phyloP scores from a whole-genome alignment of 139 green algal genomes.

The Yamagishiella unicocca region DNA sequence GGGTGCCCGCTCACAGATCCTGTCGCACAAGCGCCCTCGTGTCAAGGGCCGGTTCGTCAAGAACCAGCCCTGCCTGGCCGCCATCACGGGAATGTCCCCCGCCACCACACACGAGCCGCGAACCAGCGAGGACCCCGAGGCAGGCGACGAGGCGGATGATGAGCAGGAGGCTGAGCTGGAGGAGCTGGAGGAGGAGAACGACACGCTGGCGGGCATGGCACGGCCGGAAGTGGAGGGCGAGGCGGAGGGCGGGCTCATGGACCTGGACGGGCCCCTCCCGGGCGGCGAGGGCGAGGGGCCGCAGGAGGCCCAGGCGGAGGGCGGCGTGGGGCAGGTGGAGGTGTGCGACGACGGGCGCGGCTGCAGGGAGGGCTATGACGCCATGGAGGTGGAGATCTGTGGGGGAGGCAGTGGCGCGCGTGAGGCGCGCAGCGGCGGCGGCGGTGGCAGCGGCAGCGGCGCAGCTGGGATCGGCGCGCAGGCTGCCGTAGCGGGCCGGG shows the following conservation, averaged over 20 bases:
- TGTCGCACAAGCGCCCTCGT: slow-evolving; percentile 73
- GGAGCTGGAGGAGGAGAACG: slow-evolving; percentile 33
- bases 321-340: background rate
- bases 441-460: background rate
- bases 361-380: background rate
- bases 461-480: background rate
- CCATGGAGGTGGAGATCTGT: slow-evolving; percentile 10
- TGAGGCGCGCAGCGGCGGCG: background rate
- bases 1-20: no score
- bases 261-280: background rate
- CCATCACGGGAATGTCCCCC: slow-evolving; percentile 17
- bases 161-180: slow-evolving; percentile 40
- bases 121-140: slow-evolving; percentile 31
- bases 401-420: background rate
- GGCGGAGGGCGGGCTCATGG: background rate
- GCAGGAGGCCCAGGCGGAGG: slow-evolving; percentile 26
- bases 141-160: slow-evolving; percentile 31
- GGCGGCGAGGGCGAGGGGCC: background rate
- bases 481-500: background rate
- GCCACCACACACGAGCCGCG: slow-evolving; percentile 16
- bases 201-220: background rate
- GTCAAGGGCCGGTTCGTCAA: slow-evolving; percentile 87
- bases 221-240: background rate
- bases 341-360: background rate
- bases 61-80: slow-evolving; percentile 53